phyloP scores from a whole-genome alignment of 2,329 filamentous ascomycete species.

The Fusarium hostae region DNA sequence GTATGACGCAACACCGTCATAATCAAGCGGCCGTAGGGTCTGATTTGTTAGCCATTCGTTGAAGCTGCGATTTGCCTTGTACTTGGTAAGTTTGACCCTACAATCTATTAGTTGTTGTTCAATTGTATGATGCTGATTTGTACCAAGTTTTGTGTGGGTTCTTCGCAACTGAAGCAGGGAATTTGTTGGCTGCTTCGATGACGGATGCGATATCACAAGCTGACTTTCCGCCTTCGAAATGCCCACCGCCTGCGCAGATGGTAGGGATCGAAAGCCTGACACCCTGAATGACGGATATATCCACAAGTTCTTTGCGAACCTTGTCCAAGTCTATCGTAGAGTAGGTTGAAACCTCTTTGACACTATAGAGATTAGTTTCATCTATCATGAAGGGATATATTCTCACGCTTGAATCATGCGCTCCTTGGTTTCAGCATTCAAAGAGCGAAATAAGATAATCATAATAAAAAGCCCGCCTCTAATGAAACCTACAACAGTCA shows the following conservation, averaged over 20 bases:
- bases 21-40: not conserved
- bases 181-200: not conserved
- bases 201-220: not conserved
- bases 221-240: not conserved
- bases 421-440: not conserved
- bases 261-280: no score
- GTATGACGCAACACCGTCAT: not conserved
- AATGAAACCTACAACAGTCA: not conserved
- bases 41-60: not conserved
- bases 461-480: conserved; percentile 7
- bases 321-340: not conserved
- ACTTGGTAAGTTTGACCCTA: conserved; percentile 25
- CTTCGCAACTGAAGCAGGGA: not conserved
- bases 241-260: not conserved
- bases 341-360: not conserved
- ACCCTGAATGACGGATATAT: not conserved
- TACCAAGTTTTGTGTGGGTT: conserved; percentile 4
- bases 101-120: accelerated
- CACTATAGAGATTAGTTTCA: not conserved
- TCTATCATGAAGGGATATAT: accelerated
- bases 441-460: conserved; percentile 1
- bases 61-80: not conserved
- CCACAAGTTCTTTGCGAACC: not conserved
- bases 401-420: not conserved
- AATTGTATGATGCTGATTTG: accelerated